Evolutionary conservation across 2,329 filamentous ascomycete genomes (phyloP), one percentile per base, ranked within the genome.

Genomic region (Fusarium torreyae): DNA sequence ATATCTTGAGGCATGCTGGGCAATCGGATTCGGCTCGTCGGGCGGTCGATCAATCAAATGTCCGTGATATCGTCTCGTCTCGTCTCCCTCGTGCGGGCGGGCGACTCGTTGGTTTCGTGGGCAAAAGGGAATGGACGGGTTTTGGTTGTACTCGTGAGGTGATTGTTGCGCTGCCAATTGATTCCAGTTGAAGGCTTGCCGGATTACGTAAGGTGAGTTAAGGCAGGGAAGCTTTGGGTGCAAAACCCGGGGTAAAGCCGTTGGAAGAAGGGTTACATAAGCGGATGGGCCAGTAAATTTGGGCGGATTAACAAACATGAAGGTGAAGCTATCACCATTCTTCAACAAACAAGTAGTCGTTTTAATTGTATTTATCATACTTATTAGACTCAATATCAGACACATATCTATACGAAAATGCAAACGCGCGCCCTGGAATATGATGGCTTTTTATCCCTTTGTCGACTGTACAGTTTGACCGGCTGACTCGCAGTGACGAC

Each of bases 1-100:
- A 99, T 93, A 87, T 99, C 96, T 88, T 98, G 94, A 86, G 92
- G 91, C 95, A 98, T 98, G 78, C 72, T 90, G 86, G 81, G 76
- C 78, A 57, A 66, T 68, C 57, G 69, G 65, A 39, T 38, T 64
- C 40, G 59, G 48, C 45, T 52, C 45, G 22, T 72, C 26, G 52
- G 48, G 15, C 46, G 28, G 38, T 60, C 50, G 58, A 51, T 56
- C 53, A 57, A 50, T 59, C 9, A n/a, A 28, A 15, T 6, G 22
- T 44, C 42, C 43, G 63, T 24, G 34, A 34, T 44, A 6, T 49
- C 33, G 56, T 46, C 18, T 57, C 48, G 45, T 13, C n/a, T 69
- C 36, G 60, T 69, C 14, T 65, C 67, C 67, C 67, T 69, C 67
- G 63, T 56, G 22, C 55, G 58, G 54, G 39, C 63, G 56, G 53